A percentile compares a stretch with the other conserved stretches of the same genome.
Evolutionary conservation across 164 flowering plant genomes (phyloP).

Genomic region (Nymphaea colorata): DNA sequence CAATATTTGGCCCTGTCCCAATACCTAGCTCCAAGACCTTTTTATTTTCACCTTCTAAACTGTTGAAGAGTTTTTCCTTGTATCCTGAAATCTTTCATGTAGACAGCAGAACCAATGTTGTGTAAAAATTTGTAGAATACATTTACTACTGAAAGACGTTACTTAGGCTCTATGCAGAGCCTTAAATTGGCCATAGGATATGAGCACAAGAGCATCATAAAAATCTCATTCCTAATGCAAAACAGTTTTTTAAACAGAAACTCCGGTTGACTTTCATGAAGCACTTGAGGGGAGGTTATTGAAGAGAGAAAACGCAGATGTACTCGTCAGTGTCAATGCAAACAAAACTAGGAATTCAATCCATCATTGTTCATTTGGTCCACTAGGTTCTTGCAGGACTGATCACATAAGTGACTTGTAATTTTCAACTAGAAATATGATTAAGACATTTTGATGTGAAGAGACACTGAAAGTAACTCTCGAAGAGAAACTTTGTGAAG

Average conservation of each 20-base stretch:
- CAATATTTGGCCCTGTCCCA: slow-evolving; percentile 89
- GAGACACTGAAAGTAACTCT: too few species aligned
- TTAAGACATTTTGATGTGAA: too few species aligned
- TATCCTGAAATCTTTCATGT: slow-evolving; percentile 53
- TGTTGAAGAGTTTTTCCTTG: slow-evolving; percentile 46
- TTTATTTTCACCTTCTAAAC: slow-evolving; percentile 38
- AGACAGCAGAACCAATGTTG: background rate
- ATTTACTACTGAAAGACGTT: background rate
- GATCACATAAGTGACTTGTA: too few species aligned
- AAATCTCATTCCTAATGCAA: too few species aligned
- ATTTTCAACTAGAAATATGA: too few species aligned
- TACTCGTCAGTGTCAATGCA: too few species aligned
- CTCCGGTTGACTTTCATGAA: background rate
- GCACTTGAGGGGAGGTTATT: background rate
- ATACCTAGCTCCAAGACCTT: slow-evolving; percentile 79
- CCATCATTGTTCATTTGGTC: too few species aligned
- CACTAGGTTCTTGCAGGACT: too few species aligned
- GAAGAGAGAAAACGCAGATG: too few species aligned
- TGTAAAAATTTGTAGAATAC: background rate
- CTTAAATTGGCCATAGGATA: background rate
- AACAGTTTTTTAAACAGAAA: too few species aligned
- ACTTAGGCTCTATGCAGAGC: background rate
- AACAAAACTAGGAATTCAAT: too few species aligned
- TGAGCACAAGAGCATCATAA: background rate
- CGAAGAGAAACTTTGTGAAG: too few species aligned